Evolutionary conservation across 2,329 filamentous ascomycete genomes (phyloP), one percentile per base, ranked within the genome.

Genomic region (Penicillium janthinellum): DNA sequence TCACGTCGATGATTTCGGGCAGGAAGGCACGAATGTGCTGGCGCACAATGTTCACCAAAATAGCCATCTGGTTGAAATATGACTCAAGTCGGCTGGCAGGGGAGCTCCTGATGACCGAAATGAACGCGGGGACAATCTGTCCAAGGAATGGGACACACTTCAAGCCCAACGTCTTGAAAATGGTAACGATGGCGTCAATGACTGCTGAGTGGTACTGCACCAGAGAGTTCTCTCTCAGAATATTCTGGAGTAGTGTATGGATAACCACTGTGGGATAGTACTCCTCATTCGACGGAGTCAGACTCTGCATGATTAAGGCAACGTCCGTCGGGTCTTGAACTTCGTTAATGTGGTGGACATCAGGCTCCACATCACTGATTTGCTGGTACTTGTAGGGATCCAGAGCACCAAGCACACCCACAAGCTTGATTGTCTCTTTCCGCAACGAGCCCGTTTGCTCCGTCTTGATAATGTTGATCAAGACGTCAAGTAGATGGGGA

Each of bases 211-310:
- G 96, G 69, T 96, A 94, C 70, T 96, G 91, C 12, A 89, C 86
- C 4, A 99, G 82, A 0, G 95, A 98, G 28, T 88, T 88, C 68
- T 99, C 95, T 70, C 94, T 96, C 38, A 99, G 79, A 66, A 99
- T 93, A 58, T 80, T 82, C 58, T 92, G 89, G 70, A 99, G 87
- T 11, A 99, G 84, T 1, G 95, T 96, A 70, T 96, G 96, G 73
- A 99, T 97, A 49, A 97, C 95, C 17, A 99, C 92, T 0, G 95
- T 99, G 0, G 95, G 95, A 72, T 96, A 99, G 76, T 99, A 99
- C 70, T 99, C 95, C 72, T 99, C 96, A 71, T 91, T 96, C 0
- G 94, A 98, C 0, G 95, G 96, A 0, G 93, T 98, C 42, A 97
- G 83, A 14, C 96, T 95, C 44, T 91, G 92, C 94, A 99, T 99